Evolutionary conservation across 1,284 basidiomycete genomes (phyloP).

Genomic region (Phylloporus sp.): DNA sequence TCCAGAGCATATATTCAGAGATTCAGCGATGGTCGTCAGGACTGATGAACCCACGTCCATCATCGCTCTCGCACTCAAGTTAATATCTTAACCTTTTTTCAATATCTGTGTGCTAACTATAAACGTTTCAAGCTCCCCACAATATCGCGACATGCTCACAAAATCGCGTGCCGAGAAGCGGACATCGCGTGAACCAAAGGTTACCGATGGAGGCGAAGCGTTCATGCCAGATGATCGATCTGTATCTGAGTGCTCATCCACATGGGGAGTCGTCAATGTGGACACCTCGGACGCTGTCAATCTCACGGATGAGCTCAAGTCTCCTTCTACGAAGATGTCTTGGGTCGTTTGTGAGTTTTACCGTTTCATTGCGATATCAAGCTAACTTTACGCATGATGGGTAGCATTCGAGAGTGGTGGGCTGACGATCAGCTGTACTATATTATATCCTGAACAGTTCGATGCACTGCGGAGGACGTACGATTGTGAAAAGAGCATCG

Average conservation of each 20-base stretch:
- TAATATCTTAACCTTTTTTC: slow-evolving; percentile 32
- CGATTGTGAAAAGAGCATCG: slow-evolving; percentile 91
- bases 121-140: slow-evolving; percentile 69
- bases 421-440: slow-evolving; percentile 94
- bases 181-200: slow-evolving; percentile 68
- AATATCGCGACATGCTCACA: slow-evolving; percentile 86
- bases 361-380: not conserved
- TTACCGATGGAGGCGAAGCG: slow-evolving; percentile 74
- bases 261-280: slow-evolving; percentile 87
- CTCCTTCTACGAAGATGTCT: slow-evolving; percentile 80
- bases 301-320: slow-evolving; percentile 77
- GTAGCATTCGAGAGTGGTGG: slow-evolving; percentile 89
- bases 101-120: slow-evolving; percentile 11
- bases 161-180: slow-evolving; percentile 79
- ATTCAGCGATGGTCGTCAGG: slow-evolving; percentile 93
- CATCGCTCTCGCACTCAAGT: slow-evolving; percentile 94
- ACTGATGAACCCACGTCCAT: slow-evolving; percentile 99
- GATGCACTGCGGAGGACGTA: slow-evolving; percentile 92
- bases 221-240: slow-evolving; percentile 90
- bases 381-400: slow-evolving; percentile 53
- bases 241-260: slow-evolving; percentile 80
- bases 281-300: slow-evolving; percentile 70
- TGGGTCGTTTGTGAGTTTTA: slow-evolving; percentile 76
- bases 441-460: slow-evolving; percentile 97
- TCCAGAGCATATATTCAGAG: slow-evolving; percentile 93